Evolutionary conservation across 2,329 filamentous ascomycete genomes (phyloP), one percentile per base, ranked within the genome.

Genomic region (Fusarium sp.): DNA sequence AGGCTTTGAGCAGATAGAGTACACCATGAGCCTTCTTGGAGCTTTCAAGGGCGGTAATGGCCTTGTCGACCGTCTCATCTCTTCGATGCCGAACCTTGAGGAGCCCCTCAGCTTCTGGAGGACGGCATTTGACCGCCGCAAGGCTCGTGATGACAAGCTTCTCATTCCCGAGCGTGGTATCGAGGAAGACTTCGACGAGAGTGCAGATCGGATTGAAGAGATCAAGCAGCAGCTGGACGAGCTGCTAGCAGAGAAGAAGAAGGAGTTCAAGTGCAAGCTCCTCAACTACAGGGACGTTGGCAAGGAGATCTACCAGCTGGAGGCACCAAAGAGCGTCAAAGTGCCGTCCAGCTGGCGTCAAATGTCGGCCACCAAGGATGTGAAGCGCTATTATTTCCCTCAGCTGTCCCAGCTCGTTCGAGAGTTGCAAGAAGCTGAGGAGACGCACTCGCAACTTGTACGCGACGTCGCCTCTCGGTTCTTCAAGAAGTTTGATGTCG

Each of bases 1-100:
- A 78, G 96, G 96, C 0, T 99, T 97, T 73, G 96, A 98, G 81
- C 95, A 97, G 79, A 98, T 99, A 49, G 93, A 97, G 68, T 96
- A 97, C 78, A 97, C 94, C 1, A 93, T 97, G 86, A 87, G 89
- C 56, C 85, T 98, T 20, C 85, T 98, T 1, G 85, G 86, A 50
- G 86, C 90, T 8, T 91, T 92, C 73, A 88, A 90, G 58, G 87
- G 90, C n/a, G 92, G 91, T 2, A 90, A 93, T 54, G 92, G 93
- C 2, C 86, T 98, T 3, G 91, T 99, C 42, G 92, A 93, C 62
- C 90, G 93, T 58, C 87, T 99, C 38, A 89, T 98, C 44, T 82
- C 87, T 0, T 86, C 90, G 0, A 97, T 99, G 93, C 96, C 96
- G 0, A 87, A 97, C 75, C 86, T 99, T 3, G 85, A 85, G 18